Percentiles rank a stretch among this genome's conserved stretches.
Conservation (phyloP, 441 rosid genomes). For the Erysimum pusillum region DNA sequence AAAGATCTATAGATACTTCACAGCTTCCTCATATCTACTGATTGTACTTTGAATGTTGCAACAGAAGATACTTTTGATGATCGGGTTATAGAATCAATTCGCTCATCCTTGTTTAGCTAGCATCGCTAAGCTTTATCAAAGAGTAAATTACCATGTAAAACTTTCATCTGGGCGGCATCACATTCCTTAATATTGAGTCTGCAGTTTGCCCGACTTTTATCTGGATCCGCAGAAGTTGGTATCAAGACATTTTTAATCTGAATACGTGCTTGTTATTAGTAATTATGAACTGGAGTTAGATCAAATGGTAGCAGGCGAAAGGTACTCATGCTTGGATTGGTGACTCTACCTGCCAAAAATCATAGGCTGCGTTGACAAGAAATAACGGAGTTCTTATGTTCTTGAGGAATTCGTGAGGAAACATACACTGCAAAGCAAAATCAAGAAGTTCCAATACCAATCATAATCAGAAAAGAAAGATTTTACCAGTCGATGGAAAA, state of each 20-base stretch:
- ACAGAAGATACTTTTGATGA: conserved; percentile 16
- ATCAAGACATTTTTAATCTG: conserved; percentile 84
- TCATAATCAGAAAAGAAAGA: conserved; percentile 6
- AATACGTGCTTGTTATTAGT: conserved; percentile 44
- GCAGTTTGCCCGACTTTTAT: conserved; percentile 71
- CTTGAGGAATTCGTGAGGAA: conserved; percentile 72
- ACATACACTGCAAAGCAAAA: conserved; percentile 70
- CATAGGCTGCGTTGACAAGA: conserved; percentile 86
- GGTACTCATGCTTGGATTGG: conserved; percentile 11
- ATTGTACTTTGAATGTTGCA: not conserved
- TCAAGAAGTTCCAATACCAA: conserved; percentile 19
- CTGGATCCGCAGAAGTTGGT: conserved; percentile 69
- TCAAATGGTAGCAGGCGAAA: conserved; percentile 22
- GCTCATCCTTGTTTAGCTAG: conserved; percentile 8
- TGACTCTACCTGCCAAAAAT: conserved; percentile 87
- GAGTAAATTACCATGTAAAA: conserved; percentile 67
- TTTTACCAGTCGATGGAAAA: not conserved
- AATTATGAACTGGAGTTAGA: conserved; percentile 14
- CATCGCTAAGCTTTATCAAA: conserved; percentile 22
- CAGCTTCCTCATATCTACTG: conserved; percentile 12
- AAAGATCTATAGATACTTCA: conserved; percentile 15
- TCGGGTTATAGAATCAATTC: not conserved
- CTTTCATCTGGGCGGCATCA: conserved; percentile 61
- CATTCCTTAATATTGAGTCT: conserved; percentile 69
- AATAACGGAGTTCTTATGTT: conserved; percentile 71